Evolutionary conservation across 768 basidiomycete species (phyloP).

Genomic region (Chalciporus sphaerocephalus): DNA sequence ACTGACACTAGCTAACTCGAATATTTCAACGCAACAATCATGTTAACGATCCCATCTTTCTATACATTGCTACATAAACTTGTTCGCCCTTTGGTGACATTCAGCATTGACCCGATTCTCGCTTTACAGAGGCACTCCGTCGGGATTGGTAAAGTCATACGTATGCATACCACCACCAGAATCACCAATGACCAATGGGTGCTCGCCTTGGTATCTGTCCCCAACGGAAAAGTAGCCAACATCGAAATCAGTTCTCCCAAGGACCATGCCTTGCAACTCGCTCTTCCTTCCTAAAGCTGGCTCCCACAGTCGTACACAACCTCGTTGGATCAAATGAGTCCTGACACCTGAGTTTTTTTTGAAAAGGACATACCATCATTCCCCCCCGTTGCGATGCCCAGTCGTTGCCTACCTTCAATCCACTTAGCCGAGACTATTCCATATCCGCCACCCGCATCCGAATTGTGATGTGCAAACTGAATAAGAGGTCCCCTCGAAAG

Average conservation of each 20-base stretch:
- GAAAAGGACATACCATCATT: slow-evolving; percentile 49
- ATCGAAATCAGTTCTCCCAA: slow-evolving; percentile 55
- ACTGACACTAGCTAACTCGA: background rate
- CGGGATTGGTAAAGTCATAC: slow-evolving; percentile 33
- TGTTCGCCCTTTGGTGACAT: background rate
- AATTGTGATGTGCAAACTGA: slow-evolving; percentile 46
- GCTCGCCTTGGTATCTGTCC: slow-evolving; percentile 47
- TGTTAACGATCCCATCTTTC: background rate
- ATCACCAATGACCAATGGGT: slow-evolving; percentile 55
- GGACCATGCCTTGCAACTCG: slow-evolving; percentile 40
- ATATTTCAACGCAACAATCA: background rate
- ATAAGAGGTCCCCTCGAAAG: slow-evolving; percentile 43
- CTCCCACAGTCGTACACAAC: slow-evolving; percentile 71
- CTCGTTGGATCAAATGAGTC: slow-evolving; percentile 31
- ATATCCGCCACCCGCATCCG: slow-evolving; percentile 32
- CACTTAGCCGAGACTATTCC: slow-evolving; percentile 53
- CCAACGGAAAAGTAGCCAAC: slow-evolving; percentile 58
- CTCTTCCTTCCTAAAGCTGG: slow-evolving; percentile 39
- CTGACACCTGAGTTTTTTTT: background rate
- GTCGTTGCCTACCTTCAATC: slow-evolving; percentile 40
- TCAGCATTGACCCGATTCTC: too few relatives aligned
- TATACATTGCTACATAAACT: slow-evolving; percentile 2
- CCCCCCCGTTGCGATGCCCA: slow-evolving; percentile 59
- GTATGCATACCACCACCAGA: slow-evolving; percentile 46
- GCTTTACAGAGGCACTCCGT: slow-evolving; percentile 5